These are phyloP conservation scores for Saccharomycopsis amapae DNA, from an alignment of 805 yeast species.

Conservation along the genomic window DNA sequence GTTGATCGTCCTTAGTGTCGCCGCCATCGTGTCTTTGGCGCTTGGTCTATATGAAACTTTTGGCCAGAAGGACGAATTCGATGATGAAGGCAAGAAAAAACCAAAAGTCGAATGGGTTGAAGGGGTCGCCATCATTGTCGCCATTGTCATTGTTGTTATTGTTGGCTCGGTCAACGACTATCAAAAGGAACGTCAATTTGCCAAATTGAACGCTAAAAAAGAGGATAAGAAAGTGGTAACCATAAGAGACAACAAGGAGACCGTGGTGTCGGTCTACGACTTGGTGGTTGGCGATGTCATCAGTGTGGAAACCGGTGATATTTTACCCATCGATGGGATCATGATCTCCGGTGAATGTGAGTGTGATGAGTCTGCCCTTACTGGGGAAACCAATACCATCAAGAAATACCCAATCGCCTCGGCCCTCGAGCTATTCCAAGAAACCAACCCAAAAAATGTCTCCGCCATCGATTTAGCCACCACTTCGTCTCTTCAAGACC, in stretches of 20 bases:
- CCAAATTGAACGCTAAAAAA: conserved; percentile 78
- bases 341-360: conserved; percentile 69
- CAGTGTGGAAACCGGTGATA: conserved; percentile 85
- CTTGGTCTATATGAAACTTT: conserved; percentile 88
- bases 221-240: conserved; percentile 76
- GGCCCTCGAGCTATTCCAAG: background rate
- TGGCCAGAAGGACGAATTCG: conserved; percentile 73
- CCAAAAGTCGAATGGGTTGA: conserved; percentile 98
- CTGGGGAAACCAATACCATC: conserved; percentile 89
- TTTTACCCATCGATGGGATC: conserved; percentile 83
- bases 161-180: conserved; percentile 96
- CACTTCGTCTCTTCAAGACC: conserved; percentile 46
- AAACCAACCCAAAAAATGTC: conserved; percentile 2
- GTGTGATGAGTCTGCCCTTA: conserved; percentile 86
- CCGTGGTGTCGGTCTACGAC: conserved; percentile 62
- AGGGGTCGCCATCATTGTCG: conserved; percentile 94
- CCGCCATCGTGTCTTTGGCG: conserved; percentile 84
- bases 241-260: conserved; percentile 63
- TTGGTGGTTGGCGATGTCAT: conserved; percentile 83
- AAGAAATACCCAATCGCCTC: conserved; percentile 52
- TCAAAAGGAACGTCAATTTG: conserved; percentile 92
- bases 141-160: conserved; percentile 80
- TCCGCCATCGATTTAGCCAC: conserved; percentile 29
- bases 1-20: conserved; percentile 70
- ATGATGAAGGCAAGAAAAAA: conserved; percentile 64